Percentiles rank a stretch among this genome's conserved stretches.
Evolutionary conservation across 1,284 basidiomycete species (phyloP).

Genomic region (Boletus smithii): DNA sequence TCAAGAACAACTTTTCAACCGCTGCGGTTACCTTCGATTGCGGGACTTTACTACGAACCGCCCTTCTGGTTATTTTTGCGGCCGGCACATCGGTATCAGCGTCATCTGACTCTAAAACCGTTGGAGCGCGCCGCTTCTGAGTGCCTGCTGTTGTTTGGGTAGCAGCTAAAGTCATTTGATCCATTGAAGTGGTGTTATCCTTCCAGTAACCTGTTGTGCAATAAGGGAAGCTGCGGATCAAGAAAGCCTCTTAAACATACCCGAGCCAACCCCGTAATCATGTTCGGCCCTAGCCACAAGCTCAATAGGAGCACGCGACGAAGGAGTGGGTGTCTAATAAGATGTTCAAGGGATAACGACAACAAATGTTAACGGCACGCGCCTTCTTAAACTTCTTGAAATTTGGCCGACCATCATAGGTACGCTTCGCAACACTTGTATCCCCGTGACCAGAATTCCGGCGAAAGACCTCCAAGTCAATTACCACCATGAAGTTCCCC

Average conservation of each 20-base stretch:
- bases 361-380: slow-evolving; percentile 14
- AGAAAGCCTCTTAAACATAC: slow-evolving; percentile 35
- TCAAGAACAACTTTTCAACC: slow-evolving; percentile 36
- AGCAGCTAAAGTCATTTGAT: slow-evolving; percentile 15
- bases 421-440: slow-evolving; percentile 23
- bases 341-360: neutral
- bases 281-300: slow-evolving; percentile 50
- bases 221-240: neutral
- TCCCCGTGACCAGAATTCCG: slow-evolving; percentile 11
- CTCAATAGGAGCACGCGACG: slow-evolving; percentile 43
- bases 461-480: slow-evolving; percentile 61
- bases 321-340: slow-evolving; percentile 34
- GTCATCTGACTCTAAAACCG: slow-evolving; percentile 31
- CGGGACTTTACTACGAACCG: slow-evolving; percentile 4
- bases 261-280: slow-evolving; percentile 54
- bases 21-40: slow-evolving; percentile 10
- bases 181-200: slow-evolving; percentile 21
- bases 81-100: slow-evolving; percentile 19
- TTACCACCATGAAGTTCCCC: slow-evolving; percentile 85
- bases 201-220: slow-evolving; percentile 52
- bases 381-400: slow-evolving; percentile 90
- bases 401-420: slow-evolving; percentile 64
- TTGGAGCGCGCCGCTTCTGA: slow-evolving; percentile 24
- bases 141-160: slow-evolving; percentile 16
- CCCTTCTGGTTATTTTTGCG: slow-evolving; percentile 11